Base-by-base conservation (phyloP, 169 alveolate genomes). In the Plasmodium gonderi region DNA sequence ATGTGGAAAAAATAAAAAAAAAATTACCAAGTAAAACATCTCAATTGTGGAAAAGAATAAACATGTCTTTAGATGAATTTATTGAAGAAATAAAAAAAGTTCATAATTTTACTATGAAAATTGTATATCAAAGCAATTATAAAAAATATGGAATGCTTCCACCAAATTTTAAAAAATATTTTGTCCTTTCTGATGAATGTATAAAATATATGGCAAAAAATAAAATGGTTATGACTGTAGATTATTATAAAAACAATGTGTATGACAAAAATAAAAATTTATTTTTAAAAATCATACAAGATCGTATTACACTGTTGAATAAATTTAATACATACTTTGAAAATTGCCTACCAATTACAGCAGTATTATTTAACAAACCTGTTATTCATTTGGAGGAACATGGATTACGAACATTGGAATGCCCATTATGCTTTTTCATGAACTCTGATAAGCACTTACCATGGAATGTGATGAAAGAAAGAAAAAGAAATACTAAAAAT, bases 21-120 rank as follows among this genome's bases (percentile, higher is more conserved):
- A 90, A 78, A 64, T 42, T 90, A 45, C 94, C 94, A 64, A 42
- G 90, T 45, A 90, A 76, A 45, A 78, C 75, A 14, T 90, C 94
- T 11, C 94, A 90, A 65, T 79, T 90, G 60, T 90, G 94, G 94
- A 90, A 90, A 78, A 90, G 78, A 78, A 79, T 90, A 67, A 90
- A 90, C 31, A 90, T 90, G 81, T 90, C 94, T 29, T 33, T 79
- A 68, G 94, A 90, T 79, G 94, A 90, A 20, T 78, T 90, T 51
- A 78, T 78, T 17, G 94, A 90, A 72, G 91, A 76, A 77, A 90
- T 90, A 65, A 90, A 90, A 78, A 77, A 76, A 29, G 94, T 90
- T 45, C 94, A 90, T 47, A 90, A 76, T 90, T 90, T 77, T 45
- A 90, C 85, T 14, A 90, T 90, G 94, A 54, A 75, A 45, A 60